Base-by-base conservation (phyloP, 1,139 yeast genomes). In the Saccharomycopsis crataegensis region DNA sequence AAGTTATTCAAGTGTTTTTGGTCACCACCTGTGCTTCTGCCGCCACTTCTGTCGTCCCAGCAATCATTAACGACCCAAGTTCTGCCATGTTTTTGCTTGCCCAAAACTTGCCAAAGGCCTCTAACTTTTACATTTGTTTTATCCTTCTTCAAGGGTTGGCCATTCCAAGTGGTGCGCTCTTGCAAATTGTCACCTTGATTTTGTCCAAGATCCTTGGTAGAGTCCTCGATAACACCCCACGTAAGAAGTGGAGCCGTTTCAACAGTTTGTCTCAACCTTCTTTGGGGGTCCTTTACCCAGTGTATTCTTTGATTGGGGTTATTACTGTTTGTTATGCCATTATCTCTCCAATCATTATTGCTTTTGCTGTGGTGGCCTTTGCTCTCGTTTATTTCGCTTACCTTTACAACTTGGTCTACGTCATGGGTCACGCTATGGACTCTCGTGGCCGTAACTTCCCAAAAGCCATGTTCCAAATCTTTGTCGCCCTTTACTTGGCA, bases 211-310 rank as follows among this genome's bases (percentile, higher is more conserved):
- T 85, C 32, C 70, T 91, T 59, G 91, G 96, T 16, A 64, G 69
- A 38, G 22, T 88, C 12, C 73, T 91, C 51, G 98, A 93, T 64
- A 73, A 71, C 49, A 89, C 98, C 3, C 90, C 96, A 48, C 77
- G 98, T 64, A 89, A 89, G 77, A 86, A 86, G 71, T 90, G 87
- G 86, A 73, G 65, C 48, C 79, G 98, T 64, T 84, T 79, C 69
- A 75, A 78, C 59, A 75, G 75, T 2, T 71, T 93, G 60, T 80
- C 83, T 9, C 65, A 79, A 1, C 76, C 85, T 62, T 75, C 80
- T 17, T 93, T 96, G 95, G 99, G 99, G 58, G 86, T 96, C 1
- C 74, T 82, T 1, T 91, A 86, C 77, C 97, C 97, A 6, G 74
- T 82, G 8, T 89, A 85, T 70, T 83, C 96, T 49, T 82, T 85